phyloP scores from a whole-genome alignment of 306 rosid species.

The Rosa rugosa region DNA sequence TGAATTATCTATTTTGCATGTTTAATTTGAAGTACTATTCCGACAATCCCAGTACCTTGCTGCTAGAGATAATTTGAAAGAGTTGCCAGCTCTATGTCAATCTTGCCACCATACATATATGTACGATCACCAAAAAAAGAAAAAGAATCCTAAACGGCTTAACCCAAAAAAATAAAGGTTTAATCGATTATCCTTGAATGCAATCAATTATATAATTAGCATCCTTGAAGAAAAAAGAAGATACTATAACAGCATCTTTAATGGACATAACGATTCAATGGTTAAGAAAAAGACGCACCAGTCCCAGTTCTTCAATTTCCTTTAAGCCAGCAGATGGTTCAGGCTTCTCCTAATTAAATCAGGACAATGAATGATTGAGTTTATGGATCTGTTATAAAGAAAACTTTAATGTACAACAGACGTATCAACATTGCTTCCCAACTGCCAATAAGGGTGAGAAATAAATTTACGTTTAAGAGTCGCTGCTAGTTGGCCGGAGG shows the following conservation, averaged over 20 bases:
- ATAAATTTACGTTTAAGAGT: slow-evolving; percentile 3
- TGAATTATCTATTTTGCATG: too few species aligned
- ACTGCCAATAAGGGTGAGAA: slow-evolving; percentile 4
- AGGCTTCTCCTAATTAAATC: neutral
- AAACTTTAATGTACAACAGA: neutral
- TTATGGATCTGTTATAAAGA: neutral
- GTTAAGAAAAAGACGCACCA: neutral
- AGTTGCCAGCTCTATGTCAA: neutral
- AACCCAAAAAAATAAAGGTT: too few species aligned
- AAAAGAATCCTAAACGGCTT: too few species aligned
- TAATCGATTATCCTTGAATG: too few species aligned
- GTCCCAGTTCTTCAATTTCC: neutral
- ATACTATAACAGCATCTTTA: too few species aligned
- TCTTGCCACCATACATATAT: too few species aligned
- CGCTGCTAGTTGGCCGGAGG: slow-evolving; percentile 1
- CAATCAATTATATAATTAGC: too few species aligned
- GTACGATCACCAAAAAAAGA: too few species aligned
- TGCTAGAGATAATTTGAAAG: neutral
- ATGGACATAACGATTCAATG: too few species aligned
- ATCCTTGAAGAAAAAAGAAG: too few species aligned
- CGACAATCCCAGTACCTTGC: neutral
- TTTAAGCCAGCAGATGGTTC: neutral
- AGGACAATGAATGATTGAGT: neutral
- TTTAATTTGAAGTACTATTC: neutral
- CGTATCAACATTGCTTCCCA: neutral